Conservation (phyloP, 768 basidiomycete genomes). For the Rhodotorula diobovata region DNA sequence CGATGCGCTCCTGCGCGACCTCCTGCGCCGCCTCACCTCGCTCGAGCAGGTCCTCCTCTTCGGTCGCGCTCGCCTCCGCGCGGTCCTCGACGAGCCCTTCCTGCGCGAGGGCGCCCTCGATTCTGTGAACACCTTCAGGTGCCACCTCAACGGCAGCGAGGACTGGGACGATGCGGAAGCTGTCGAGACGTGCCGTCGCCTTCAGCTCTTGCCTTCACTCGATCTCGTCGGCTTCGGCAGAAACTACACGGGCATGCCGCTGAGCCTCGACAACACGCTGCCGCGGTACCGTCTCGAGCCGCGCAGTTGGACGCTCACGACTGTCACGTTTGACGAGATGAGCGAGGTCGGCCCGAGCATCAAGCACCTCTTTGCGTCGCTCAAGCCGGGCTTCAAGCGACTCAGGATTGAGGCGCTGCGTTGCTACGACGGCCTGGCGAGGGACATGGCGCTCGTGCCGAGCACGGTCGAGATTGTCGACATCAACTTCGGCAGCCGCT, state of each 20-base stretch:
- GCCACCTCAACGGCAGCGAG: not conserved
- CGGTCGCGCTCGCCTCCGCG: not conserved
- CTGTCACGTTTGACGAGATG: not conserved
- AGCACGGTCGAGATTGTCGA: not conserved
- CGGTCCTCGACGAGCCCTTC: not conserved
- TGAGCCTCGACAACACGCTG: not conserved
- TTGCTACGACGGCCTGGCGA: not conserved
- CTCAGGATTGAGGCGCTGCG: not conserved
- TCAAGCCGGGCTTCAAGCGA: not conserved
- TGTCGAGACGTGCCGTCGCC: not conserved
- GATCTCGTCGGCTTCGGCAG: not conserved
- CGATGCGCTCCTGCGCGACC: not conserved
- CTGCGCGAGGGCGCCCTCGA: not conserved
- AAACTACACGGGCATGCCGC: not conserved
- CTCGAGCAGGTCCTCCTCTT: not conserved
- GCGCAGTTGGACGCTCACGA: not conserved
- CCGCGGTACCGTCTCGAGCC: not conserved
- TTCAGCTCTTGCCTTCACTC: not conserved
- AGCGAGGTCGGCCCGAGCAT: not conserved
- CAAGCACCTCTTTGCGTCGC: not conserved
- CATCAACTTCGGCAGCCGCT: not conserved
- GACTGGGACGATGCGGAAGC: not conserved
- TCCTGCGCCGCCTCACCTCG: not conserved
- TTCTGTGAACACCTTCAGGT: not conserved
- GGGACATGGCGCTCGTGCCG: not conserved